Evolutionary conservation across 2,329 filamentous ascomycete genomes (phyloP).

Genomic region (Xylariaceae sp.): DNA sequence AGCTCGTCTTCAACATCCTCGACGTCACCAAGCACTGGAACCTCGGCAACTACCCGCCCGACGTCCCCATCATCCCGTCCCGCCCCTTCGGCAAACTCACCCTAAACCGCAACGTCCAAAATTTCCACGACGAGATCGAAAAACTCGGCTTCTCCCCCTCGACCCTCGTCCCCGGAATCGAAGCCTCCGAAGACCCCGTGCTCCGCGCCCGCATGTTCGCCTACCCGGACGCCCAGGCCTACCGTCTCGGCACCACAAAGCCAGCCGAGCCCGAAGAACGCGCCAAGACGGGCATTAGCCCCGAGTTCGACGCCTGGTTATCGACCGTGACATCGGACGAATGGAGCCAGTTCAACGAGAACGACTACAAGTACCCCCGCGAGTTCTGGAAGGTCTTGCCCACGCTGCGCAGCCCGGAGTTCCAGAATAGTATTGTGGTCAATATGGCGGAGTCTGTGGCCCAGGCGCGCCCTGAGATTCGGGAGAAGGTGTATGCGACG

Average conservation of each 20-base stretch:
- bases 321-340: not conserved
- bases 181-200: constrained; percentile 62
- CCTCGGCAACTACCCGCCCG: constrained; percentile 55
- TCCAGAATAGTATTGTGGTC: not conserved
- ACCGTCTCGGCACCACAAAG: constrained; percentile 55
- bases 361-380: not conserved
- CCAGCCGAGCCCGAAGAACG: not conserved
- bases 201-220: constrained; percentile 57
- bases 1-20: constrained; percentile 57
- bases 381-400: not conserved
- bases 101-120: constrained; percentile 26
- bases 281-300: not conserved
- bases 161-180: constrained; percentile 61
- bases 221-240: constrained; percentile 58
- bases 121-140: constrained; percentile 67
- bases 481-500: not conserved
- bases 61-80: constrained; percentile 41
- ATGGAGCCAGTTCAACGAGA: not conserved
- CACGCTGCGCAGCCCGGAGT: not conserved
- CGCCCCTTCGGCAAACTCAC: not conserved
- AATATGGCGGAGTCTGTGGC: not conserved
- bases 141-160: constrained; percentile 64
- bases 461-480: not conserved
- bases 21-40: constrained; percentile 67
- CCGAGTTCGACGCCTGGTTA: not conserved